These are phyloP conservation scores for Trichothecium roseum DNA, from an alignment of 2,329 filamentous ascomycete species.

Conservation along the genomic window DNA sequence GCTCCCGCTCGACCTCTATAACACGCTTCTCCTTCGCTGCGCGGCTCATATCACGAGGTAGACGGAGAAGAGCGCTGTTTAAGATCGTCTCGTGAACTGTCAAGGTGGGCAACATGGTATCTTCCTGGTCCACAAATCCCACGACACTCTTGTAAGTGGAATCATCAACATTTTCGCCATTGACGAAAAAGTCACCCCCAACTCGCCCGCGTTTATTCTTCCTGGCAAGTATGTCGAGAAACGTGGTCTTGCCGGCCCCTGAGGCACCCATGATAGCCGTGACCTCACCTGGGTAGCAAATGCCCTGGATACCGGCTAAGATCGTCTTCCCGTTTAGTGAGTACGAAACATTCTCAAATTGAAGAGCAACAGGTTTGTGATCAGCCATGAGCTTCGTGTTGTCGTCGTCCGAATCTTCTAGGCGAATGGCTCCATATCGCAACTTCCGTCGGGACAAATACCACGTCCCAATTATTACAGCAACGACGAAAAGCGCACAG, in stretches of 20 bases:
- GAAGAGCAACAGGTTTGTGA: conserved; percentile 80
- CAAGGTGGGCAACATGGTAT: conserved; percentile 89
- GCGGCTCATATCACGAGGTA: conserved; percentile 86
- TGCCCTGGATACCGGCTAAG: conserved; percentile 66
- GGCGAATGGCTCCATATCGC: conserved; percentile 61
- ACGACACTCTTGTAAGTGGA: conserved; percentile 83
- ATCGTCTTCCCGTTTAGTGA: conserved; percentile 81
- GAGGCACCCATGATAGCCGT: conserved; percentile 98
- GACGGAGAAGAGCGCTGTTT: conserved; percentile 79
- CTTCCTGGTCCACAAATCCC: conserved; percentile 96
- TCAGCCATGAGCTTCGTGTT: conserved; percentile 77
- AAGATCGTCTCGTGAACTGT: conserved; percentile 97
- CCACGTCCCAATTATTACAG: conserved; percentile 73
- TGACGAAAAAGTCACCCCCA: conserved; percentile 78
- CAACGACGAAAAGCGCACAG: conserved; percentile 79
- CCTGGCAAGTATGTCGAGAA: conserved; percentile 87
- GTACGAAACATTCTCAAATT: conserved; percentile 84
- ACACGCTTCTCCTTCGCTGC: conserved; percentile 85
- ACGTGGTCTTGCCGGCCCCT: conserved; percentile 93
- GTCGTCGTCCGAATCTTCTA: conserved; percentile 89
- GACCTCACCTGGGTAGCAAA: conserved; percentile 89
- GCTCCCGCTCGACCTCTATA: conserved; percentile 86
- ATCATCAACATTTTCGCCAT: conserved; percentile 81
- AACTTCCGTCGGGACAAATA: conserved; percentile 70
- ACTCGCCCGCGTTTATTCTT: conserved; percentile 89